Percentiles rank a stretch among this genome's conserved stretches.
Evolutionary conservation across 2,329 filamentous ascomycete species (phyloP).

Genomic region (Colletotrichum camelliae): DNA sequence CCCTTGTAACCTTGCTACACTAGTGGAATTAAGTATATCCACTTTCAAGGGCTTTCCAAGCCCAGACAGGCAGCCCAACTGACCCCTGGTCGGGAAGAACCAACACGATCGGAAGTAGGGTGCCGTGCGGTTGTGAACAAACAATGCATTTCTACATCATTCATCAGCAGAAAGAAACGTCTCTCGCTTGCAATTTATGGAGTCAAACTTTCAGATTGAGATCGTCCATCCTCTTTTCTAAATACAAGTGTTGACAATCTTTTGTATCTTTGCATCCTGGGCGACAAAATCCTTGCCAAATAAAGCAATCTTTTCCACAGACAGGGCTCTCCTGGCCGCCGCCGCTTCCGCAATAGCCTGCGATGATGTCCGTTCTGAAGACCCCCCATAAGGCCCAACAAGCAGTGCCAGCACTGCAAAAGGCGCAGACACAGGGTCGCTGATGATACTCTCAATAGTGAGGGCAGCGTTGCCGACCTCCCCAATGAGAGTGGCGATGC

Average conservation of each 20-base stretch:
- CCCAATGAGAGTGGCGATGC: neutral
- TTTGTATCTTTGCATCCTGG: neutral
- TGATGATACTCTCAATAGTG: neutral
- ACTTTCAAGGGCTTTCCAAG: too few species aligned
- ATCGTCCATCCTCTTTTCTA: neutral
- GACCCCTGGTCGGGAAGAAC: too few species aligned
- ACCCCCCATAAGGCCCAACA: neutral
- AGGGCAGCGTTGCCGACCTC: neutral
- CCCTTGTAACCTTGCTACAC: too few species aligned
- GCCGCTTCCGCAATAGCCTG: neutral
- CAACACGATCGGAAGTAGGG: too few species aligned
- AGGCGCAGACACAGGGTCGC: neutral
- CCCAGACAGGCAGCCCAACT: too few species aligned
- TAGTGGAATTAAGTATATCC: too few species aligned
- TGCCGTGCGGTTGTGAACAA: too few species aligned
- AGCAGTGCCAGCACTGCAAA: neutral
- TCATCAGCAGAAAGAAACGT: too few species aligned
- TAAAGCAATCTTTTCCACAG: fast-evolving
- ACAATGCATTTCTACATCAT: too few species aligned
- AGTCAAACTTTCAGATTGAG: too few species aligned
- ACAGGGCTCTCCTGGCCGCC: neutral
- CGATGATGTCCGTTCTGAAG: fast-evolving
- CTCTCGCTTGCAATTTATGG: too few species aligned
- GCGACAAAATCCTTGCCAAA: neutral
- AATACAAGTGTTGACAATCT: neutral